Conservation (phyloP, 305 asterid species). For the Solanum aculeatissimum region DNA sequence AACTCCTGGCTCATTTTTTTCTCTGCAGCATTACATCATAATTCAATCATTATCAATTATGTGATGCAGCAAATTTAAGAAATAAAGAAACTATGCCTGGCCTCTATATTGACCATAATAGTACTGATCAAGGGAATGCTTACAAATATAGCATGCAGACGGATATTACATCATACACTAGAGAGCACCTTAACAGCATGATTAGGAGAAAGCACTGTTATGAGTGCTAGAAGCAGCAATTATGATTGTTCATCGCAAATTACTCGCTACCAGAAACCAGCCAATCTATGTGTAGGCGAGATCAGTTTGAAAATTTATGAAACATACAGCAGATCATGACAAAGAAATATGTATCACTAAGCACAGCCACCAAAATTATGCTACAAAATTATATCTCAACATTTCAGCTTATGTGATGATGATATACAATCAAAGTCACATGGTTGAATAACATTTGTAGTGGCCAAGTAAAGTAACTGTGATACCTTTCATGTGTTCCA, state of each 20-base stretch:
- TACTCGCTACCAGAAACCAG: neutral
- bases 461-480: neutral
- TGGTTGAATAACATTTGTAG: neutral
- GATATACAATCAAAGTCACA: neutral
- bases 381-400: neutral
- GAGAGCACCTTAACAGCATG: neutral
- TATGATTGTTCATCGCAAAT: neutral
- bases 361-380: neutral
- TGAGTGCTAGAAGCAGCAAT: neutral
- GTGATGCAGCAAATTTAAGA: neutral
- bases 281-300: neutral
- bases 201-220: neutral
- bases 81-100: neutral
- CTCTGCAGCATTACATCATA: conserved; percentile 16
- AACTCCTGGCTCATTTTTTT: conserved; percentile 37
- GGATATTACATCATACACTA: neutral
- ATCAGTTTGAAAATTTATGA: neutral
- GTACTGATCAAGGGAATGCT: neutral
- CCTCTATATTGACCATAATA: neutral
- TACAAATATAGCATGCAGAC: neutral
- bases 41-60: neutral
- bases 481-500: neutral
- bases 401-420: neutral
- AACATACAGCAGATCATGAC: neutral
- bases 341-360: neutral